phyloP scores from a whole-genome alignment of 148 eudicot genomes.

The Rhododendron griersonianum region DNA sequence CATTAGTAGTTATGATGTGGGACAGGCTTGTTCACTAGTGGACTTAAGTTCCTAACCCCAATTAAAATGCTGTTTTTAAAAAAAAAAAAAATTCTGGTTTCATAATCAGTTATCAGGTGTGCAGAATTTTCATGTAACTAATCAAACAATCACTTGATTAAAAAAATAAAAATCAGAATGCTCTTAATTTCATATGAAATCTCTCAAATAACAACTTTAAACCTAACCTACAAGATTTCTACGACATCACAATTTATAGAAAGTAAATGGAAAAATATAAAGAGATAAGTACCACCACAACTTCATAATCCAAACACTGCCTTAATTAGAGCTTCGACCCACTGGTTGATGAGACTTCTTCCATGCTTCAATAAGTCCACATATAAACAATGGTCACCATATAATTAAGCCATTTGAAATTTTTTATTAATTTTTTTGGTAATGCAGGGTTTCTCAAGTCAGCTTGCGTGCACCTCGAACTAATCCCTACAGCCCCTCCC shows the following conservation, averaged over 20 bases:
- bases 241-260: not conserved
- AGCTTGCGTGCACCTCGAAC: too few relatives aligned
- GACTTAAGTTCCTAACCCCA: not conserved
- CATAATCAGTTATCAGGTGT: not conserved
- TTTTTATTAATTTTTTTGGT: too few relatives aligned
- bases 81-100: not conserved
- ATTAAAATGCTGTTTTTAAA: too few relatives aligned
- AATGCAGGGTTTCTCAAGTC: too few relatives aligned
- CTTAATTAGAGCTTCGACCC: not conserved
- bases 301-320: not conserved
- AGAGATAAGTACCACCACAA: not conserved
- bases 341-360: not conserved
- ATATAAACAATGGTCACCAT: not conserved
- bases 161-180: not conserved
- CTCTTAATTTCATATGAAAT: not conserved
- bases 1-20: not conserved
- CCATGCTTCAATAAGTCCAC: not conserved
- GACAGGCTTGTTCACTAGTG: not conserved
- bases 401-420: not conserved
- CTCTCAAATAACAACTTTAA: not conserved
- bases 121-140: not conserved
- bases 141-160: not conserved
- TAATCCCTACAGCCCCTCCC: too few relatives aligned
- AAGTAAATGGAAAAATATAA: not conserved
- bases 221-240: not conserved